Conservation (phyloP, 2,329 filamentous ascomycete species). For the Fusarium sp. region DNA sequence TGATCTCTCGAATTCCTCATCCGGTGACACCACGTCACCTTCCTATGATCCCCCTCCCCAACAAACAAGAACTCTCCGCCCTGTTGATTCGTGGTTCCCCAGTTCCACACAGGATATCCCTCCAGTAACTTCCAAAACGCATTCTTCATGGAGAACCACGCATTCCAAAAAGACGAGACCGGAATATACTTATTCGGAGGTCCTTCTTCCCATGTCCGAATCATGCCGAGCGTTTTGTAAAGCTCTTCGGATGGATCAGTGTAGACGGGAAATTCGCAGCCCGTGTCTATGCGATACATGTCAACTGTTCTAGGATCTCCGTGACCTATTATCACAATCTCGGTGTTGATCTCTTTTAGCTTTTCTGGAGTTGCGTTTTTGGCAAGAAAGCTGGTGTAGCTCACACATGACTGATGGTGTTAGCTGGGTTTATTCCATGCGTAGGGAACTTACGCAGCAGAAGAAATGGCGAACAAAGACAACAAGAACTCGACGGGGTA, state of each 20-base stretch:
- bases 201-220: conserved; percentile 4
- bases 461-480: conserved; percentile 31
- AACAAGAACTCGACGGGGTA: conserved; percentile 4
- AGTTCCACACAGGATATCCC: not conserved
- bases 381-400: conserved; percentile 14
- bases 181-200: conserved; percentile 5
- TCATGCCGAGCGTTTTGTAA: conserved; percentile 20
- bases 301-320: conserved; percentile 2
- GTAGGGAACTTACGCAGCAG: not conserved
- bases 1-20: conserved; percentile 20
- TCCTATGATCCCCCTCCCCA: not conserved
- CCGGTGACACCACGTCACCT: conserved; percentile 22
- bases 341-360: conserved; percentile 3
- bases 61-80: conserved; percentile 28
- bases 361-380: conserved; percentile 17
- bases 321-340: conserved; percentile 16
- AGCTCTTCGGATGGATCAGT: conserved; percentile 16
- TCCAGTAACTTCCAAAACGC: not conserved
- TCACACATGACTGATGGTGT: conserved; percentile 3
- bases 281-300: conserved; percentile 20
- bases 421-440: not conserved
- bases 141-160: not conserved
- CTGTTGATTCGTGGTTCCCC: conserved; percentile 11
- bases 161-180: not conserved
- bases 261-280: conserved; percentile 24